Evolutionary conservation across 495 filamentous ascomycete genomes (phyloP).

Genomic region (Glutinoglossum americanum): DNA sequence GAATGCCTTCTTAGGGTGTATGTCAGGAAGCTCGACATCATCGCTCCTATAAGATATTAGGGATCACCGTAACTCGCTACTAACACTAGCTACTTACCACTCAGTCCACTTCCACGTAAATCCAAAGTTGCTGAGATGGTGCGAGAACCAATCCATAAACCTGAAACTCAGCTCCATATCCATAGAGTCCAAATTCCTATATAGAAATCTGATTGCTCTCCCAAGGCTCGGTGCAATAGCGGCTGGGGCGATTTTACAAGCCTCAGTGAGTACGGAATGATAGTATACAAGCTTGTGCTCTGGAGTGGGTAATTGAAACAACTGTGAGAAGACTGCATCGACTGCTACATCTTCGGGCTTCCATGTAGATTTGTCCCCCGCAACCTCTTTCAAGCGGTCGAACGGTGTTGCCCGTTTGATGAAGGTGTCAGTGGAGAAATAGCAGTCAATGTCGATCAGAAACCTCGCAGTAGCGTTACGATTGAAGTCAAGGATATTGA

Average conservation of each 20-base stretch:
- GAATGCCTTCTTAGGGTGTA: slow-evolving; percentile 82
- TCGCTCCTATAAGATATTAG: slow-evolving; percentile 33
- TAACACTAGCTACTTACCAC: slow-evolving; percentile 33
- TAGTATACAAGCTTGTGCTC: slow-evolving; percentile 95
- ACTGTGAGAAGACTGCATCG: slow-evolving; percentile 87
- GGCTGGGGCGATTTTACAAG: slow-evolving; percentile 83
- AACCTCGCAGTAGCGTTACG: slow-evolving; percentile 68
- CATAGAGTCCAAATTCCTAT: slow-evolving; percentile 54
- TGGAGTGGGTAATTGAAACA: slow-evolving; percentile 68
- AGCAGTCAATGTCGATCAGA: slow-evolving; percentile 86
- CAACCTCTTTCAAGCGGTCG: slow-evolving; percentile 62
- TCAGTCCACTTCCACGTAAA: slow-evolving; percentile 99
- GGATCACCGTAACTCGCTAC: slow-evolving; percentile 1
- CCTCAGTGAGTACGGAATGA: slow-evolving; percentile 81
- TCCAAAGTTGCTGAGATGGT: slow-evolving; percentile 95
- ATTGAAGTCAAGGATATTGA: slow-evolving; percentile 86
- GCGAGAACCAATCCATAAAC: slow-evolving; percentile 94
- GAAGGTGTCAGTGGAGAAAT: slow-evolving; percentile 72
- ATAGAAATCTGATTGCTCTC: slow-evolving; percentile 80
- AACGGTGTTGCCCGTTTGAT: slow-evolving; percentile 82
- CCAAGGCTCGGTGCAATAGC: slow-evolving; percentile 92
- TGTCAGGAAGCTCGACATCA: slow-evolving; percentile 50
- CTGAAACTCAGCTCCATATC: slow-evolving; percentile 73
- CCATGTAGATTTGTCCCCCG: slow-evolving; percentile 52
- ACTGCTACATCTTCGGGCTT: slow-evolving; percentile 96